A percentile compares a stretch with the other conserved stretches of the same genome.
These are phyloP conservation scores for Coniochaeta sp. DNA, from an alignment of 2,329 filamentous ascomycete genomes.

Conservation along the genomic window DNA sequence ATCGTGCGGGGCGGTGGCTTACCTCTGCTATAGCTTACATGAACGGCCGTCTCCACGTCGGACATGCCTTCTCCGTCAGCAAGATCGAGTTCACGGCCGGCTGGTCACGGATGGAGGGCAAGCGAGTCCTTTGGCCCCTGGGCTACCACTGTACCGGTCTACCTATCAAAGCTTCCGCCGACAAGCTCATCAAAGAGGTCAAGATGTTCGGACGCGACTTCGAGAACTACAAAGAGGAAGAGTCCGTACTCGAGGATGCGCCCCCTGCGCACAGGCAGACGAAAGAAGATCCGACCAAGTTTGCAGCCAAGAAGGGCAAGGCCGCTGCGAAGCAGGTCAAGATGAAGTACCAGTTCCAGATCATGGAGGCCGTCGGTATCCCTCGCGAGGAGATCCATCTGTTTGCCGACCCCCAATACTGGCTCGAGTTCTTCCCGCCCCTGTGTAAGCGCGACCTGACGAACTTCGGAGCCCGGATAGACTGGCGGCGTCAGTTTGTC, in stretches of 20 bases:
- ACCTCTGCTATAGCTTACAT: slow-evolving; percentile 52
- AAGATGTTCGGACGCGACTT: slow-evolving; percentile 84
- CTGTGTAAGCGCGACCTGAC: slow-evolving; percentile 71
- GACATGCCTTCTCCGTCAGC: slow-evolving; percentile 83
- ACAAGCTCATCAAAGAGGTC: slow-evolving; percentile 88
- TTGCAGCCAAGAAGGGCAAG: slow-evolving; percentile 88
- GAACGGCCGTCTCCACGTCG: slow-evolving; percentile 84
- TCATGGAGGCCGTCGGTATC: slow-evolving; percentile 82
- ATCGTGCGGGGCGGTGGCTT: background rate
- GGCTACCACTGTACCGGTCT: slow-evolving; percentile 97
- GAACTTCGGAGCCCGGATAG: slow-evolving; percentile 77
- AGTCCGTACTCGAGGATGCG: slow-evolving; percentile 38
- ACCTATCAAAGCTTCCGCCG: slow-evolving; percentile 95
- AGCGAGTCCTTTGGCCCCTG: slow-evolving; percentile 78
- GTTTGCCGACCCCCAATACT: slow-evolving; percentile 72
- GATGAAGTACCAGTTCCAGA: slow-evolving; percentile 92
- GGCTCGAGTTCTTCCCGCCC: slow-evolving; percentile 84
- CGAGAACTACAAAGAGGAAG: slow-evolving; percentile 62
- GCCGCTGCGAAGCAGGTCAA: slow-evolving; percentile 83
- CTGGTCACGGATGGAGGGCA: slow-evolving; percentile 84
- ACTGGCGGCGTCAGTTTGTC: slow-evolving; percentile 88
- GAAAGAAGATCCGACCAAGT: slow-evolving; percentile 79
- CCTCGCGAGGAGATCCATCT: slow-evolving; percentile 82
- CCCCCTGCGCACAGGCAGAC: slow-evolving; percentile 56
- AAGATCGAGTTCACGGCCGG: slow-evolving; percentile 82